phyloP scores from a whole-genome alignment of 306 rosid genomes.

The Lathyrus oleraceus region DNA sequence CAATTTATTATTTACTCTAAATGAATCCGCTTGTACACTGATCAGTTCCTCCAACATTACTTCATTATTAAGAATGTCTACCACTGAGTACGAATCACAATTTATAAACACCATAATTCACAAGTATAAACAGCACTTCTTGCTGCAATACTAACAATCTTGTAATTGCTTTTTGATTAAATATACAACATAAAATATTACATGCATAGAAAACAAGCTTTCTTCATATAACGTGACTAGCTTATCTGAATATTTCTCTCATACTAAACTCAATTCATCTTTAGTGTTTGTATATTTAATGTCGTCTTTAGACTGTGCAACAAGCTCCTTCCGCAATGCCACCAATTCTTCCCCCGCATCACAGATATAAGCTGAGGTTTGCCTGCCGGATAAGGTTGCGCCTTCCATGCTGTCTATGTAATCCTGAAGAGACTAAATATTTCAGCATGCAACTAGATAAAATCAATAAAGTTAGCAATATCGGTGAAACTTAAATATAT shows the following conservation, averaged over 20 bases:
- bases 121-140: conserved; percentile 12
- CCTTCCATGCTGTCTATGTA: conserved; percentile 99
- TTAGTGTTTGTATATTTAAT: conserved; percentile 42
- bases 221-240: background rate
- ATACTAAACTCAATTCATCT: conserved; percentile 86
- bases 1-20: background rate
- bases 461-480: conserved; percentile 24
- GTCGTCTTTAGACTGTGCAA: conserved; percentile 42
- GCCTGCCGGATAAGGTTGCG: conserved; percentile 95
- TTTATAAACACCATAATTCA: conserved; percentile 1
- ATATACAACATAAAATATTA: conserved; percentile 28
- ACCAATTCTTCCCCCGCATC: conserved; percentile 80
- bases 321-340: conserved; percentile 67
- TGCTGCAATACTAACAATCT: background rate
- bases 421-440: conserved; percentile 56
- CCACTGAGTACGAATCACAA: background rate
- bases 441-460: conserved; percentile 26
- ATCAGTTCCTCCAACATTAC: background rate
- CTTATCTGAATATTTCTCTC: conserved; percentile 20
- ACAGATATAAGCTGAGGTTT: conserved; percentile 83
- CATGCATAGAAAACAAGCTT: conserved; percentile 20
- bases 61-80: background rate
- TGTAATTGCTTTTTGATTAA: conserved; percentile 5
- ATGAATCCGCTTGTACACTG: background rate
- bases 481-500: conserved; percentile 23